Conservation (phyloP, 2,329 filamentous ascomycete species). For the Celoporthe dispersa region DNA sequence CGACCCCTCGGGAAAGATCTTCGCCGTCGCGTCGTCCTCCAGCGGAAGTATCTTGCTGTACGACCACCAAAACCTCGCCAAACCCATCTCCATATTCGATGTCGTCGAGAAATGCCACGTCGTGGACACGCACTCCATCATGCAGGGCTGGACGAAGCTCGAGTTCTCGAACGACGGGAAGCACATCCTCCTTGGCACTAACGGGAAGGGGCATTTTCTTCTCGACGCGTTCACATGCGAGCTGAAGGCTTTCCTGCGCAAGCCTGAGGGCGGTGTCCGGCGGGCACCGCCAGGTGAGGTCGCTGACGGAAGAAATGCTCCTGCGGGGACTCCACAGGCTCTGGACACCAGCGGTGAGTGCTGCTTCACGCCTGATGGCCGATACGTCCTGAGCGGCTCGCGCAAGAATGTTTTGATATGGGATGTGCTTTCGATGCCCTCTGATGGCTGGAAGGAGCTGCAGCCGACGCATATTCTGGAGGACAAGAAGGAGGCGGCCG, state of each 20-base stretch:
- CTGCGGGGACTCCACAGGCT: slow-evolving; percentile 37
- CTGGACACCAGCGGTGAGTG: slow-evolving; percentile 74
- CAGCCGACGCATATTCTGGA: slow-evolving; percentile 68
- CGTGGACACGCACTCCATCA: slow-evolving; percentile 59
- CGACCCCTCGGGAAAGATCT: slow-evolving; percentile 89
- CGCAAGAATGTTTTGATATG: slow-evolving; percentile 80
- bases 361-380: slow-evolving; percentile 87
- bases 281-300: slow-evolving; percentile 60
- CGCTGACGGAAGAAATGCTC: slow-evolving; percentile 39
- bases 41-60: slow-evolving; percentile 85
- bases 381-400: slow-evolving; percentile 83
- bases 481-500: slow-evolving; percentile 69
- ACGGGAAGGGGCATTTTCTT: slow-evolving; percentile 82
- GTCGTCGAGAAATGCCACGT: slow-evolving; percentile 61
- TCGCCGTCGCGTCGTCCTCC: slow-evolving; percentile 83
- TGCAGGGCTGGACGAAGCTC: slow-evolving; percentile 82
- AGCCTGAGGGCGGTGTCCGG: slow-evolving; percentile 57
- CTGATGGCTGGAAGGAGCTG: slow-evolving; percentile 60
- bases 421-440: slow-evolving; percentile 70
- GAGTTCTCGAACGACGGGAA: slow-evolving; percentile 98
- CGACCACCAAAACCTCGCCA: slow-evolving; percentile 92
- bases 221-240: slow-evolving; percentile 90
- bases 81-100: slow-evolving; percentile 88
- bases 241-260: slow-evolving; percentile 74
- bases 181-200: slow-evolving; percentile 80